Evolutionary conservation across 345 rosid genomes (phyloP).

Genomic region (Murraya koenigii): DNA sequence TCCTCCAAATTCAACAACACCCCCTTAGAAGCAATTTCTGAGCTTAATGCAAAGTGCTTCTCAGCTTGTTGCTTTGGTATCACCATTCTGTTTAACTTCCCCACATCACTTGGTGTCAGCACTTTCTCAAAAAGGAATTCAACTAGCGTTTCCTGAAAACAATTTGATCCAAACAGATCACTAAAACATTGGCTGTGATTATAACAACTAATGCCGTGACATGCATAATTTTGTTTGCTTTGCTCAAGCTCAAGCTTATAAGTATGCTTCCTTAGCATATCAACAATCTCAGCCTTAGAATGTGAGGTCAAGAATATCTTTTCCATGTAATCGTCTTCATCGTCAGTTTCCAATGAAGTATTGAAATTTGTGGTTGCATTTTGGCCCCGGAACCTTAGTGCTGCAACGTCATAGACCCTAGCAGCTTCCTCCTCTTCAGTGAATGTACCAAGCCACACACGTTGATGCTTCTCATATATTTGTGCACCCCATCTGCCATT

Average conservation of each 20-base stretch:
- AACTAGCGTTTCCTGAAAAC: constrained; percentile 6
- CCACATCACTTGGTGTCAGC: constrained; percentile 59
- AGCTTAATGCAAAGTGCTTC: constrained; percentile 42
- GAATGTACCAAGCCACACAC: constrained; percentile 64
- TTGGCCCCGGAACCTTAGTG: constrained; percentile 51
- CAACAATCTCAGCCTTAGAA: constrained; percentile 60
- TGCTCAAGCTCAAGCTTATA: constrained; percentile 50
- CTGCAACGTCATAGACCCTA: constrained; percentile 49
- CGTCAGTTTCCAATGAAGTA: constrained; percentile 5
- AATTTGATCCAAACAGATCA: background rate
- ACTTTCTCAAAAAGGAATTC: constrained; percentile 50
- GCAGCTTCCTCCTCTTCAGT: constrained; percentile 57
- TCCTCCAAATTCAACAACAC: constrained; percentile 45
- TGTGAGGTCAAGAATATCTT: constrained; percentile 38
- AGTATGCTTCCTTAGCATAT: constrained; percentile 62
- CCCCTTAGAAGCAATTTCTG: constrained; percentile 30
- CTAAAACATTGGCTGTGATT: background rate
- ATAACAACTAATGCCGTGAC: background rate
- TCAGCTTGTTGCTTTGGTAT: constrained; percentile 61
- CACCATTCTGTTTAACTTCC: constrained; percentile 57
- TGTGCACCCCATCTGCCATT: constrained; percentile 66
- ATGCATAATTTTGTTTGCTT: constrained; percentile 29
- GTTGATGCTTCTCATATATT: constrained; percentile 59
- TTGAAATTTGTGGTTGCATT: constrained; percentile 53
- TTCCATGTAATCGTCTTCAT: constrained; percentile 27